Base-by-base conservation (phyloP, 2,329 filamentous ascomycete genomes). In the Colletotrichum coccodes region DNA sequence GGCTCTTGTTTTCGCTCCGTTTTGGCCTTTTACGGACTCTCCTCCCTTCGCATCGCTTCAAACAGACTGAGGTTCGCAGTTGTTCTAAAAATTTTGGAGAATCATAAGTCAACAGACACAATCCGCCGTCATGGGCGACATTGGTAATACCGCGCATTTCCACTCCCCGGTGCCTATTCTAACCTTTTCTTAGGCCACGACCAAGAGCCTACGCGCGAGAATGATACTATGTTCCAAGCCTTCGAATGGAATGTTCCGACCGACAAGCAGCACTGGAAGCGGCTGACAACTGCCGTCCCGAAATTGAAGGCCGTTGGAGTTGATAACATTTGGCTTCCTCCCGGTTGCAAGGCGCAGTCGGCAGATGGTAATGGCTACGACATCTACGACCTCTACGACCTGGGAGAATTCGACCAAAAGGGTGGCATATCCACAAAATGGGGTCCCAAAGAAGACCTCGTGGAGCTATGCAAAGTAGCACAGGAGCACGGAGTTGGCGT, bases 391-490 rank as follows among this genome's bases (percentile, higher is more conserved):
- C 79, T 93, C 5, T 78, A 90, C 73, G 90, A 92, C 71, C 78
- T 92, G 2, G 91, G 91, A 42, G 91, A 94, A 73, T 94, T 93
- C 75, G 89, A 93, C 61, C 91, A 93, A 74, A 93, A 93, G 75
- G 90, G 89, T 47, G 78, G 82, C 0, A 80, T 81, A 2, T 81
- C 82, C 8, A 93, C 91, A 1, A 93, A 92, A 83, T 94, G 91
- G 90, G 91, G 91, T 6, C 82, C 83, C 3, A 89, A 89, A 72
- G 84, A 88, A 47, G 90, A 93, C 66, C 81, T 93, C 8, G 68
- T 86, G 4, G 80, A 83, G 18, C 77, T 93, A 49, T 79, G 83
- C 14, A 76, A 81, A 23, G 79, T 82, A 14, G 89, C 89, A 3
- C 84, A 87, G 54, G 80, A 86, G 26, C 74, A 85, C 42, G 87